Evolutionary conservation across 208 protist species (phyloP), one percentile per base, ranked within the genome.

Genomic region (Leishmania amazonensis): DNA sequence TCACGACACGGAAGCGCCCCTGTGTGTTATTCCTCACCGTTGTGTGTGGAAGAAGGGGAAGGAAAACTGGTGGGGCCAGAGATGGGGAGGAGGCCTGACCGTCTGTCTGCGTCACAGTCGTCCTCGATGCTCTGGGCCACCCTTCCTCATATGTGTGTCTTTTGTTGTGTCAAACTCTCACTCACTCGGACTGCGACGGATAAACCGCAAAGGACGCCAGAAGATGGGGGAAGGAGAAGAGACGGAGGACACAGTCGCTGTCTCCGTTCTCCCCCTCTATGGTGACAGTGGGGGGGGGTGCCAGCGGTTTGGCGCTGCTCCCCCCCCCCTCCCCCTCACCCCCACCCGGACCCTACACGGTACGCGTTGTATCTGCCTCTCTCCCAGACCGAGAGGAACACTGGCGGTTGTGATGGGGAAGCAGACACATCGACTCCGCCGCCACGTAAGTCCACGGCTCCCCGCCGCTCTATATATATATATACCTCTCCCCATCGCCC

Each of bases 1-100:
- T 88, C 80, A 68, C 65, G 83, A 68, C 65, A 64, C 80, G 87
- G 68, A 89, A 88, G 64, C 81, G 65, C 21, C 58, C 79, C 40
- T 73, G 40, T 73, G 13, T 73, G 21, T 53, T 17, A 49, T 24
- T 17, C 9, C 17, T 73, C 35, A 28, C 57, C 57, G 24, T n/a
- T 24, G 28, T n/a, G 24, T 62, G 57, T n/a, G 8, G 57, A 62
- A 8, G 57, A 5, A 13, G 57, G 8, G 57, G 57, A 8, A 13
- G 28, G 57, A 24, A 54, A 9, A n/a, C 57, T 24, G 57, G 24
- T 62, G 24, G 57, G 5, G 8, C 19, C n/a, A 62, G 28, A 11
- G 57, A n/a, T 62, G 57, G 57, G 57, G 24, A 3, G 57, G 3
- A 13, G 24, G 8, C 57, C 57, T 31, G 7, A 19, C 57, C 3